Evolutionary conservation across 108 stramenopile species (phyloP).

Genomic region (Nitzschia putrida): DNA sequence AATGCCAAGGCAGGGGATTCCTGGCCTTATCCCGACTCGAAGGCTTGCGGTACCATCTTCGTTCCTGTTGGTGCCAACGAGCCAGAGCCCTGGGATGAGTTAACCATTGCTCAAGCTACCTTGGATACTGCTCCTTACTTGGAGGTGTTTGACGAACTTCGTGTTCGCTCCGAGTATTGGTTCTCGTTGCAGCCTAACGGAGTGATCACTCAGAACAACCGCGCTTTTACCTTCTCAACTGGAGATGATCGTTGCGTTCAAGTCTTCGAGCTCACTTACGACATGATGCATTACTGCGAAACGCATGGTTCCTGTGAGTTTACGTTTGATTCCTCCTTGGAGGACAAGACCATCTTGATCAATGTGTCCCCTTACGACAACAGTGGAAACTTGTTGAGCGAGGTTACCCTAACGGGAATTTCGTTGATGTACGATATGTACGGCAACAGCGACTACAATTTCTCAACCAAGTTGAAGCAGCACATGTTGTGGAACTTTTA

Average conservation of each 20-base stretch:
- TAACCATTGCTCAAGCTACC: background rate
- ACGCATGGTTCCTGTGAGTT: background rate
- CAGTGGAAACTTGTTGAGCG: background rate
- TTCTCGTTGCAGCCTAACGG: constrained; percentile 11
- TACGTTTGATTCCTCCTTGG: background rate
- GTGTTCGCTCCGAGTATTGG: constrained; percentile 12
- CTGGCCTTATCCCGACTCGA: constrained; percentile 8
- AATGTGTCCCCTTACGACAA: constrained; percentile 25
- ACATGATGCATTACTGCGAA: background rate
- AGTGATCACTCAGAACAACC: background rate
- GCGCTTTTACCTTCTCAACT: background rate
- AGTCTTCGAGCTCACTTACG: constrained; percentile 7
- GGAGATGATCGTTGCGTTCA: constrained; percentile 8
- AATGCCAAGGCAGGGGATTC: background rate
- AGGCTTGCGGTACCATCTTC: constrained; percentile 22
- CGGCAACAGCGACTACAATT: constrained; percentile 10
- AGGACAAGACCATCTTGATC: constrained; percentile 37
- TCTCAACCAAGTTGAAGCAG: constrained; percentile 6
- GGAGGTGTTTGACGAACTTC: constrained; percentile 11
- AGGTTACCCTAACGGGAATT: constrained; percentile 1
- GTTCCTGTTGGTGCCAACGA: constrained; percentile 2
- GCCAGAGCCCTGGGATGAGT: background rate
- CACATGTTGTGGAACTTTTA: constrained; percentile 37
- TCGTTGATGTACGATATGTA: background rate
- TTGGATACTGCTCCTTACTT: constrained; percentile 10